Conservation (phyloP, 169 alveolate genomes). For the Ichthyophthirius multifiliis region DNA sequence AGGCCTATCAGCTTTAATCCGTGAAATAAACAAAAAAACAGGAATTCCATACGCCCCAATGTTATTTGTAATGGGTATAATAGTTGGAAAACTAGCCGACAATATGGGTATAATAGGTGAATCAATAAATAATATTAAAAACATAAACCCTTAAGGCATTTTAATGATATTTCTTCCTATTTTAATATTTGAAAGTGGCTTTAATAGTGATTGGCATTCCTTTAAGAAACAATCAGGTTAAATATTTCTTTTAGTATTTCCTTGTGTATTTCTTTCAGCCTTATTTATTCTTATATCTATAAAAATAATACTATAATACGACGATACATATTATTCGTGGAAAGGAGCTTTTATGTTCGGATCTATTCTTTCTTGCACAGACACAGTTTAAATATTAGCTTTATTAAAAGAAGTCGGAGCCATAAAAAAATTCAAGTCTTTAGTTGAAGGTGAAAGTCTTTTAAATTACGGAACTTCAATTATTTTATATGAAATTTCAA, state of each 20-base stretch:
- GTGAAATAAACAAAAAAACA: slow-evolving; percentile 21
- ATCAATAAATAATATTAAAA: slow-evolving; percentile 1
- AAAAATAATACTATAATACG: slow-evolving; percentile 33
- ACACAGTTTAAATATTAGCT: slow-evolving; percentile 60
- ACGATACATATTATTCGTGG: slow-evolving; percentile 42
- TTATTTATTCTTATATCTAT: slow-evolving; percentile 26
- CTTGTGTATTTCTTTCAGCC: slow-evolving; percentile 34
- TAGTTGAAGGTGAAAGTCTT: slow-evolving; percentile 57
- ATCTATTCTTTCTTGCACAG: slow-evolving; percentile 55
- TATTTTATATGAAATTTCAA: slow-evolving; percentile 42
- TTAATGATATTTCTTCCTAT: slow-evolving; percentile 28
- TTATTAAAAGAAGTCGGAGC: slow-evolving; percentile 60
- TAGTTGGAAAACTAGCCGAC: slow-evolving; percentile 21
- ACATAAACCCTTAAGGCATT: slow-evolving; percentile 30
- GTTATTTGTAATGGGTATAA: slow-evolving; percentile 28
- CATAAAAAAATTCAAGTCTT: slow-evolving; percentile 31
- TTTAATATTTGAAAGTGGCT: slow-evolving; percentile 44
- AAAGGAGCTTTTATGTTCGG: slow-evolving; percentile 59
- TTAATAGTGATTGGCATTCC: slow-evolving; percentile 38
- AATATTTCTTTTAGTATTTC: slow-evolving; percentile 25
- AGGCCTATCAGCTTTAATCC: slow-evolving; percentile 18
- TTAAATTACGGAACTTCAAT: slow-evolving; percentile 55
- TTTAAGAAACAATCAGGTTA: slow-evolving; percentile 19
- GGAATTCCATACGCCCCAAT: slow-evolving; percentile 31
- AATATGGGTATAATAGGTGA: slow-evolving; percentile 13